Percentiles rank a stretch among this genome's conserved stretches.
Evolutionary conservation across 768 basidiomycete genomes (phyloP).

Genomic region (Boletus rufocinnamomeus): DNA sequence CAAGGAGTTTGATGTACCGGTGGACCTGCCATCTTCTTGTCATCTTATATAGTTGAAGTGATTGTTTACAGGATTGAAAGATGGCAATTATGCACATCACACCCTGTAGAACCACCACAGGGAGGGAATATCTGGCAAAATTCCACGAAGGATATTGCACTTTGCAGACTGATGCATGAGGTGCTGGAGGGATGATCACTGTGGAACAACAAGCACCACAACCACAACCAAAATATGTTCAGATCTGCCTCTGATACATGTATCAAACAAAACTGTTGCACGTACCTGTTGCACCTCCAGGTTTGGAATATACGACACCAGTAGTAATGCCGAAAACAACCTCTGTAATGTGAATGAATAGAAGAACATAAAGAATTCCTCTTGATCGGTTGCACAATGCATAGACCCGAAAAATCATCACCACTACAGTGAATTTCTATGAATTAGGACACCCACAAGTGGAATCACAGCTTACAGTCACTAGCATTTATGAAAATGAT

Average conservation of each 20-base stretch:
- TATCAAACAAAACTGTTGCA: too few species aligned
- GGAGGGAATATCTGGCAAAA: slow-evolving; percentile 3
- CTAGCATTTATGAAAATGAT: neutral
- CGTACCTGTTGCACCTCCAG: too few species aligned
- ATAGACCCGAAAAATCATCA: slow-evolving; percentile 7
- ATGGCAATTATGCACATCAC: slow-evolving; percentile 10
- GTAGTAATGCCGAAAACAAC: too few species aligned
- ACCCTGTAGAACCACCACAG: slow-evolving; percentile 3
- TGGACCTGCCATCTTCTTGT: too few species aligned
- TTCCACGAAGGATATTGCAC: slow-evolving; percentile 4
- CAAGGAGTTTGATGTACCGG: slow-evolving; percentile 7
- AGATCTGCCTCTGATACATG: too few species aligned
- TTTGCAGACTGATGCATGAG: slow-evolving; percentile 3
- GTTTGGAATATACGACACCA: too few species aligned
- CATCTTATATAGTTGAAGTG: neutral
- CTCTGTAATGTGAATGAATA: neutral
- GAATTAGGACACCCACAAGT: neutral
- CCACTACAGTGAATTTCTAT: neutral
- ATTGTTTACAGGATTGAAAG: neutral
- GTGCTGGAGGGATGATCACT: neutral
- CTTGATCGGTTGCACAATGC: neutral
- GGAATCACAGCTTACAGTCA: neutral
- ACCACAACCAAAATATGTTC: too few species aligned
- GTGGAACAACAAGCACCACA: too few species aligned
- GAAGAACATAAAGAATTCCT: neutral